Evolutionary conservation across 441 rosid species (phyloP).

Genomic region (Euphorbia celastroides): DNA sequence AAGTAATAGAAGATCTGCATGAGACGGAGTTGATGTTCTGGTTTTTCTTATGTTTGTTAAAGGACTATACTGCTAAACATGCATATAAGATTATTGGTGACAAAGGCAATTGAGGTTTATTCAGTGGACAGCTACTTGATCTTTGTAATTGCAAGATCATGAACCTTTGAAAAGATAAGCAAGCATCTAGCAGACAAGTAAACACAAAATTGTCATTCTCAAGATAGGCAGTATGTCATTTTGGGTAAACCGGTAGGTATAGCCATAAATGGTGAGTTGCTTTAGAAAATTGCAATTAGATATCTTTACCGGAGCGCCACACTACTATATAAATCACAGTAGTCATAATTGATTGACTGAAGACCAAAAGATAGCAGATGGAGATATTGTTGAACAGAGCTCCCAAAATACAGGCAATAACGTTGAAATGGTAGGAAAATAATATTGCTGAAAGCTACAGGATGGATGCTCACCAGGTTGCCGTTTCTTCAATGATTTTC

Average conservation of each 20-base stretch:
- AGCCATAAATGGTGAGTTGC: background rate
- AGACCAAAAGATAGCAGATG: background rate
- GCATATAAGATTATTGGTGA: background rate
- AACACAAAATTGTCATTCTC: background rate
- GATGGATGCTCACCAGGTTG: constrained; percentile 51
- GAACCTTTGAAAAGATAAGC: background rate
- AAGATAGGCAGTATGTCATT: background rate
- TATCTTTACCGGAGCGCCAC: background rate
- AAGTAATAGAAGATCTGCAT: too few species aligned
- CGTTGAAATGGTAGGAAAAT: background rate
- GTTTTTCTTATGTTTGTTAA: background rate
- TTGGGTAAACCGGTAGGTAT: too few species aligned
- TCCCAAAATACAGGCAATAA: background rate
- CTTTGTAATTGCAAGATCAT: background rate
- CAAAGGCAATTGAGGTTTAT: background rate
- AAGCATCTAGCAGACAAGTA: background rate
- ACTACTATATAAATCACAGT: background rate
- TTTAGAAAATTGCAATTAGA: background rate
- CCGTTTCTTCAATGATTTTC: constrained; percentile 89
- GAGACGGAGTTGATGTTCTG: background rate
- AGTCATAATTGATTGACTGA: background rate
- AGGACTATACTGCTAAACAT: background rate
- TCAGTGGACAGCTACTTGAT: background rate
- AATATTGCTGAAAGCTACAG: constrained; percentile 2
- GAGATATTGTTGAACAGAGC: background rate